Evolutionary conservation across 768 basidiomycete species (phyloP), one percentile per base, ranked within the genome.

Genomic region (Tulasnella sp.): DNA sequence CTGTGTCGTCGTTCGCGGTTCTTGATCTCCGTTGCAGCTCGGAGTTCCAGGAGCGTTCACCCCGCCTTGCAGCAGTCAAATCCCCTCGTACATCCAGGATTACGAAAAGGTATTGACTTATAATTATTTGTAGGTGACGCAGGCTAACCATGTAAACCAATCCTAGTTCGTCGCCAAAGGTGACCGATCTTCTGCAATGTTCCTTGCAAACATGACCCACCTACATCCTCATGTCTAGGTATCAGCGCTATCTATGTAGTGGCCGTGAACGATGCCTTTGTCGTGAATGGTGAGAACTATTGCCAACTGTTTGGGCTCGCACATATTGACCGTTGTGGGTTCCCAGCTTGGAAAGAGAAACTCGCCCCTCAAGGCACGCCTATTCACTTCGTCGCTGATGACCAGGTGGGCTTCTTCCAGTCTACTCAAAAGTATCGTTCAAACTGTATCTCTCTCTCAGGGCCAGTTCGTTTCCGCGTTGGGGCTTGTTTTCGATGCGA

Each of bases 1-100:
- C 9, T 31, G 17, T 25, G 5, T 34, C 39, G 21, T 12, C 17
- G 23, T 21, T 15, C 8, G 27, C 15, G 12, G 7, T 39, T 2
- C 12, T 48, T 17, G 6, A 39, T 27, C 34, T 14, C 34, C 21
- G 17, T 50, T 21, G 2, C 50, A 84, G 83, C 73, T 88, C 54
- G 81, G 82, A 11, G 82, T 88, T 32, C 85, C 87, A 0, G 85
- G 83, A 14, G 83, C 83, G 6, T 88, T 86, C 69, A 83, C 83
- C 2, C 81, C 80, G 0, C 74, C 83, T 4, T 90, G 86, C 69
- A 78, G 76, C 53, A 71, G 69, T 8, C 82, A 86, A 63, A 69
- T 82, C 23, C 80, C 77, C 0, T 62, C 53, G 19, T 59, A 59
- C 41, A 45, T 59, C 57, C 58, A 59, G 35, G 59, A 59, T 25